phyloP scores from a whole-genome alignment of 1,284 basidiomycete species.

The Puccinia hordei region DNA sequence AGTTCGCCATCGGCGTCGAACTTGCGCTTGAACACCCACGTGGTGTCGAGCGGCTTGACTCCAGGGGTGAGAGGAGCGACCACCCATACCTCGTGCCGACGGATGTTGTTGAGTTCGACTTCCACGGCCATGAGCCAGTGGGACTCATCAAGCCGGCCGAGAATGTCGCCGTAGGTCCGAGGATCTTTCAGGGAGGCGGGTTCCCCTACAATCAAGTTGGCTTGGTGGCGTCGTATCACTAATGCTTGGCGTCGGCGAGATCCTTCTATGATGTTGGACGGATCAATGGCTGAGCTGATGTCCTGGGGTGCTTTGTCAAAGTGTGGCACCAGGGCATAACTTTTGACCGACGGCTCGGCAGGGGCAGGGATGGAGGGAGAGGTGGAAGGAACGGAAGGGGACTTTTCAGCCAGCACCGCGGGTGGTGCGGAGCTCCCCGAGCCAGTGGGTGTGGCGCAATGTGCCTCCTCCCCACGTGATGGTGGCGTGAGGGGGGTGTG shows the following conservation, averaged over 20 bases:
- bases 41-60: background rate
- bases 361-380: background rate
- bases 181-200: background rate
- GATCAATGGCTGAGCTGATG: background rate
- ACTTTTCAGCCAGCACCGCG: no score
- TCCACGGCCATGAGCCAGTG: background rate
- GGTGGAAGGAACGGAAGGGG: no score
- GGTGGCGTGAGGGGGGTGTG: no score
- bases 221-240: no score
- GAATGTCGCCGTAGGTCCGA: background rate
- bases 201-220: background rate
- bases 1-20: background rate
- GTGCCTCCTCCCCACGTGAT: no score
- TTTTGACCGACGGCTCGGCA: background rate
- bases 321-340: background rate
- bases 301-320: background rate
- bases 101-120: conserved; percentile 11
- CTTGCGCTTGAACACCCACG: conserved; percentile 26
- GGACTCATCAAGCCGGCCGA: background rate
- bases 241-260: no score
- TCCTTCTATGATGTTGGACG: background rate
- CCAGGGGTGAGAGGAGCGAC: background rate
- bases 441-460: no score
- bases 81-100: background rate
- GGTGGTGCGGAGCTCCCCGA: no score